phyloP scores from a whole-genome alignment of 495 filamentous ascomycete species.

The Penicillium tannophilum region DNA sequence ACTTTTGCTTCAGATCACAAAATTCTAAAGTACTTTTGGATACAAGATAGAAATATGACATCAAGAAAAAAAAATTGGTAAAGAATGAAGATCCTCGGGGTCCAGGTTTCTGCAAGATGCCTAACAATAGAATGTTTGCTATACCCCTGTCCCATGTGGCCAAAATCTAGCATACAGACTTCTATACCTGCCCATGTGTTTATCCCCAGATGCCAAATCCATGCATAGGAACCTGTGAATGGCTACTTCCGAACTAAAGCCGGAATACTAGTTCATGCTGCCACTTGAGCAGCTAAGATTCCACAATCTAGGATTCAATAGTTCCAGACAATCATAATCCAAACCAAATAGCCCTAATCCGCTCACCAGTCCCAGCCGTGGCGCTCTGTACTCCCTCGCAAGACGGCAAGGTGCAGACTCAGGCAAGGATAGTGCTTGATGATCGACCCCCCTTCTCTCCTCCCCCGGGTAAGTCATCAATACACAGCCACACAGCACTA shows the following conservation, averaged over 20 bases:
- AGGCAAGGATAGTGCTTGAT: constrained; percentile 2
- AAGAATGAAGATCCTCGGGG: no score
- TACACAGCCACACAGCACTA: neutral
- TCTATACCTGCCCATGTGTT: no score
- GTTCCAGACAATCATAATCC: neutral
- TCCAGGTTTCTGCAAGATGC: neutral
- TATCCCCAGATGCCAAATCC: neutral
- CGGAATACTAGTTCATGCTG: no score
- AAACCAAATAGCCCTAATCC: neutral
- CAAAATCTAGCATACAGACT: neutral
- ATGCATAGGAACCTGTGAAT: neutral
- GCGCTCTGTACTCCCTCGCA: neutral
- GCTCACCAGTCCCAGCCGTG: constrained; percentile 9
- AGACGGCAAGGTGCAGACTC: constrained; percentile 6
- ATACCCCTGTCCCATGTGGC: constrained; percentile 6
- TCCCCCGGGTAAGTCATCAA: neutral
- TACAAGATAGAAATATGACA: no score
- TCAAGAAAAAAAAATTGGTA: neutral
- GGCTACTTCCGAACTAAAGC: no score
- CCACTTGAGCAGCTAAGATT: no score
- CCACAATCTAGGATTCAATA: no score
- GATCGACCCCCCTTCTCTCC: neutral
- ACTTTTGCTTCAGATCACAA: no score
- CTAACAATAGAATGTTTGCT: neutral
- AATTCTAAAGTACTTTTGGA: no score